Percentiles rank a stretch among this genome's conserved stretches.
Evolutionary conservation across 257 asterid species (phyloP).

Genomic region (Eucommia ulmoides): DNA sequence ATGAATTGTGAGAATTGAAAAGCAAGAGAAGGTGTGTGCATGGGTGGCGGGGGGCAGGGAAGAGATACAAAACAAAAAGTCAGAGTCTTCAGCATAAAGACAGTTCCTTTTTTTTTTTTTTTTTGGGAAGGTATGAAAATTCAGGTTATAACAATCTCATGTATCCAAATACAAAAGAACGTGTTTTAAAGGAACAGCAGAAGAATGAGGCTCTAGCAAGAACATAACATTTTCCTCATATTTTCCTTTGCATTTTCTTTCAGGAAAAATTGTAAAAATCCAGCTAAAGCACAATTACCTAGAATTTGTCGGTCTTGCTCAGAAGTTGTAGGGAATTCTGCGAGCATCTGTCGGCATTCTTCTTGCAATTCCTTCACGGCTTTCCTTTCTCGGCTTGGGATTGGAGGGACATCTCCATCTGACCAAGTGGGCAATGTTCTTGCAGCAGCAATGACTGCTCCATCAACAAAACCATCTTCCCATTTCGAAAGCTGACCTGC

Average conservation of each 20-base stretch:
- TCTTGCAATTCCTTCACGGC: slow-evolving; percentile 86
- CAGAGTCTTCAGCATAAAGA: no score
- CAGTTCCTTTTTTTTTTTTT: not conserved
- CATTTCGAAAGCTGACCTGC: slow-evolving; percentile 61
- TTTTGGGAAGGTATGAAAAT: not conserved
- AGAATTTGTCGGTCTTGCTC: slow-evolving; percentile 64
- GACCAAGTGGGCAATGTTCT: slow-evolving; percentile 94
- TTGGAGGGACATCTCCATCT: slow-evolving; percentile 74
- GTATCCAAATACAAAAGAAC: not conserved
- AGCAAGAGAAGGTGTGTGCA: no score
- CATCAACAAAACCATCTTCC: slow-evolving; percentile 62
- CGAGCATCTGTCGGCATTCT: slow-evolving; percentile 85
- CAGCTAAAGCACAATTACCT: slow-evolving; percentile 31
- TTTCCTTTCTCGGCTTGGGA: slow-evolving; percentile 78
- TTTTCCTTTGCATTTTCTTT: slow-evolving; percentile 1
- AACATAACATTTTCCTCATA: not conserved
- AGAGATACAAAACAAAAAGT: no score
- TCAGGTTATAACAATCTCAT: not conserved
- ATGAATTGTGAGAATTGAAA: no score
- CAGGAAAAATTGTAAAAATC: slow-evolving; percentile 9
- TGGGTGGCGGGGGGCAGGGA: no score
- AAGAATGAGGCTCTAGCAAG: not conserved
- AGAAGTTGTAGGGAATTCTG: slow-evolving; percentile 54
- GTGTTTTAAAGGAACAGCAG: not conserved
- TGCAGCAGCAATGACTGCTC: slow-evolving; percentile 93